Base-by-base conservation (phyloP, 768 basidiomycete genomes). In the Boletellus sp. region DNA sequence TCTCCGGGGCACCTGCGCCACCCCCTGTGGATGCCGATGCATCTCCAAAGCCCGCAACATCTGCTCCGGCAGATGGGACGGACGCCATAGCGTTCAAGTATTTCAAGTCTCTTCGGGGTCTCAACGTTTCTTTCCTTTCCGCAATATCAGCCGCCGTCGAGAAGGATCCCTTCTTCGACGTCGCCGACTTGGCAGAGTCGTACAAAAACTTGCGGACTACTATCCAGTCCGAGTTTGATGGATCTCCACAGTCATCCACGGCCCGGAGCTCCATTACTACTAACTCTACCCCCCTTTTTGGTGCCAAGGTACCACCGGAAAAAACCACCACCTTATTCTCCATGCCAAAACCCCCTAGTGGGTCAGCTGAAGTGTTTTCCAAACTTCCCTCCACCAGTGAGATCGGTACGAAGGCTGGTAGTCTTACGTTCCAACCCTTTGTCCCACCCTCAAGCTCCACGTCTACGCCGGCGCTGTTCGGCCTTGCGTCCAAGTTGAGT, bases 41-140 rank as follows among this genome's bases (percentile, higher is more conserved):
- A 10, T 34, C 41, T 38, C 32, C 63, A 24, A 55, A 61, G 48
- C 46, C 57, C 17, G 22, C 58, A 39, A 42, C 59, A 6, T 46
- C 63, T 45, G 26, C 52, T 49, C 17, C 38, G 55, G 47, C 56
- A 54, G 55, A 70, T 56, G 53, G 66, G 54, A 61, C 67, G 33
- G 59, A 70, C 28, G 56, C 58, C 15, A 53, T 59, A 22, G 73
- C 75, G 32, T 56, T 80, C 15, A 78, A 79, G 45, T 88, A 84
- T 61, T 88, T 81, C 69, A 78, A 71, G 35, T 78, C 81, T 22
- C 75, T 90, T n/a, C 82, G 88, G 32, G 87, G 87, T 13, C 74
- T 90, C 36, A 90, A 90, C 59, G 67, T 77, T 31, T 86, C 85
- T 3, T 72, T 90, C 52, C 62, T 85, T 20, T 70, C 76, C n/a